Base-by-base conservation (phyloP, 768 basidiomycete genomes). In the Paxillus rubicundulus region DNA sequence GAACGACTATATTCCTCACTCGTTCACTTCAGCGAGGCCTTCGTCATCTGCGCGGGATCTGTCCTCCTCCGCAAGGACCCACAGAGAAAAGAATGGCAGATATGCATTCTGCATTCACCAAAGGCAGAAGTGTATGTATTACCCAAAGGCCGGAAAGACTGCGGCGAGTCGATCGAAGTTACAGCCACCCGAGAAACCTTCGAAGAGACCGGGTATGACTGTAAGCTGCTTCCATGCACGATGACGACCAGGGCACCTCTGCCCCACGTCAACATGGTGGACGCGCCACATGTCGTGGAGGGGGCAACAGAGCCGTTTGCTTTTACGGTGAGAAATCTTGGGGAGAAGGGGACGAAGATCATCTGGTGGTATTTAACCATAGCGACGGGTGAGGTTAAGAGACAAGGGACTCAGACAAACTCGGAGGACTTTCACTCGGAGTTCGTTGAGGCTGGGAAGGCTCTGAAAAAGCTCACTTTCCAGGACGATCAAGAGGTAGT, bases 171-270 rank as follows among this genome's bases (percentile, higher is more conserved):
- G 5, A 68, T 82, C 16, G 76, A 79, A 49, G 57, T 50, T 1
- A 72, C 84, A 2, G 84, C 84, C 0, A 54, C 82, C 5, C 73
- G 85, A 16, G 85, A 87, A 67, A 82, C 83, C 1, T 82, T 73
- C 61, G 86, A 84, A 60, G 84, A 86, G 70, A 85, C 83, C 0
- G 84, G 83, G 5, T 86, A 80, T 57, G 66, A 66, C 4, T 85
- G 84, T 63, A 60, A 65, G 18, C 65, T 81, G 34, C 73, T 82
- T 55, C 77, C 80, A 1, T 67, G 74, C 43, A 70, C 68, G 42
- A 76, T 85, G 73, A 62, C 68, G 43, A 85, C 82, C 14, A 76
- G 80, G n/a, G 84, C 83, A 5, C 81, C 82, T 2, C 55, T 60
- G 17, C 70, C 79, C 0, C 76, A 79, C 41, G 47, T 62, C n/a